Percentiles rank a stretch among this genome's conserved stretches.
Conservation (phyloP, 1,284 basidiomycete species). For the Sanghuangporus weigelae region DNA sequence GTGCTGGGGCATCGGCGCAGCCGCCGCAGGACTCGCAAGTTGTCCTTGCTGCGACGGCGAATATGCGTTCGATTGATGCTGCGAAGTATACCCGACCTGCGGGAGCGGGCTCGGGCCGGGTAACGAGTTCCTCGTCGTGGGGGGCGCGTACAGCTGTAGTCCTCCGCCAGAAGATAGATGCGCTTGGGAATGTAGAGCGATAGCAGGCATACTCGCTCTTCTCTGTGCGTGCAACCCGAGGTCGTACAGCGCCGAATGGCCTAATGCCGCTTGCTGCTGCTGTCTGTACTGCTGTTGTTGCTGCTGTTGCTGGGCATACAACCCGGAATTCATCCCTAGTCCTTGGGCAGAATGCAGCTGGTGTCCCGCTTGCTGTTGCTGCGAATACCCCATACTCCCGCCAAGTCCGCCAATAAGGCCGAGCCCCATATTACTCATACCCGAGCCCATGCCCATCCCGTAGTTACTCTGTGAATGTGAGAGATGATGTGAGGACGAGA, state of each 20-base stretch:
- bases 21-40: background rate
- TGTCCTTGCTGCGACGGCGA: background rate
- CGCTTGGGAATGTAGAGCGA: background rate
- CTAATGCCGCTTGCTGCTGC: background rate
- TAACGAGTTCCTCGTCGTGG: background rate
- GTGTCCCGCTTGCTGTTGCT: background rate
- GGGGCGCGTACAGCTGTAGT: background rate
- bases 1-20: background rate
- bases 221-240: background rate
- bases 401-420: background rate
- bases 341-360: constrained; percentile 4
- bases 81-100: background rate
- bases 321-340: background rate
- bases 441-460: background rate
- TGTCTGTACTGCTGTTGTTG: constrained; percentile 1
- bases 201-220: background rate
- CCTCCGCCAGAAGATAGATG: background rate
- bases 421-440: background rate
- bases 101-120: constrained; percentile 1
- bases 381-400: background rate
- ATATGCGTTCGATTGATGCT: background rate
- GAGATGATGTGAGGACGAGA: background rate
- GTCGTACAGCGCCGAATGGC: background rate
- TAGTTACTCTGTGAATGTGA: background rate
- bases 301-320: background rate